These are phyloP conservation scores for Talaromyces nanjingensis DNA, from an alignment of 495 filamentous ascomycete genomes.

Conservation along the genomic window DNA sequence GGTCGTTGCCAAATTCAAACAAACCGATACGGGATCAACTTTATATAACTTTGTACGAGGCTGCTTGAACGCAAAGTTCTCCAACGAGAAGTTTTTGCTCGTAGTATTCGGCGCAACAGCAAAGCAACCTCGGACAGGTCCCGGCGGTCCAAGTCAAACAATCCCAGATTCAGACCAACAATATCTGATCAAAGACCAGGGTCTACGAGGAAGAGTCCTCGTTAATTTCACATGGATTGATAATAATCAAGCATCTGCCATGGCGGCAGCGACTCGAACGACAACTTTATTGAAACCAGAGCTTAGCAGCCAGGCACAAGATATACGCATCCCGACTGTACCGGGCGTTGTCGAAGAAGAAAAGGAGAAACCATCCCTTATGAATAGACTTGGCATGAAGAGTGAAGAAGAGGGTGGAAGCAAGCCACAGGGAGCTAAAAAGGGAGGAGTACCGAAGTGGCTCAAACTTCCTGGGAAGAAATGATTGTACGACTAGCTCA, in stretches of 20 bases:
- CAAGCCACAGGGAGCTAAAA: slow-evolving; percentile 30
- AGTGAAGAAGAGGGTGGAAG: slow-evolving; percentile 28
- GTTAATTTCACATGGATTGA: slow-evolving; percentile 76
- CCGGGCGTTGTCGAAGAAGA: slow-evolving; percentile 35
- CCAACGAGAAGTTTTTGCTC: slow-evolving; percentile 43
- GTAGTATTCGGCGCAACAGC: slow-evolving; percentile 24
- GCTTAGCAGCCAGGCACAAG: slow-evolving; percentile 57
- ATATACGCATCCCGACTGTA: slow-evolving; percentile 51
- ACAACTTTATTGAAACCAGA: slow-evolving; percentile 56
- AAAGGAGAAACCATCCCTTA: slow-evolving; percentile 21
- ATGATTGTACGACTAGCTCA: slow-evolving; percentile 16
- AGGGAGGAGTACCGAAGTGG: slow-evolving; percentile 59
- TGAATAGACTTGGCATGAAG: slow-evolving; percentile 26
- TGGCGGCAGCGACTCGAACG: slow-evolving; percentile 17
- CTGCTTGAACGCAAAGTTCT: slow-evolving; percentile 29
- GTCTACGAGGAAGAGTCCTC: slow-evolving; percentile 60
- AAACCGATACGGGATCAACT: slow-evolving; percentile 52
- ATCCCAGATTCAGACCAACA: slow-evolving; percentile 42
- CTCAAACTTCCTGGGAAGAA: slow-evolving; percentile 59
- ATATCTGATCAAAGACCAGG: slow-evolving; percentile 64
- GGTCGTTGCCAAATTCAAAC: slow-evolving; percentile 56
- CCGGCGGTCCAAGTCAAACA: slow-evolving; percentile 20
- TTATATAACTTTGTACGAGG: slow-evolving; percentile 62
- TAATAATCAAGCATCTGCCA: slow-evolving; percentile 37
- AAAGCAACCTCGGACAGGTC: slow-evolving; percentile 10